Conservation (phyloP, 1,284 basidiomycete genomes). For the Sanghuangporus weigelae region DNA sequence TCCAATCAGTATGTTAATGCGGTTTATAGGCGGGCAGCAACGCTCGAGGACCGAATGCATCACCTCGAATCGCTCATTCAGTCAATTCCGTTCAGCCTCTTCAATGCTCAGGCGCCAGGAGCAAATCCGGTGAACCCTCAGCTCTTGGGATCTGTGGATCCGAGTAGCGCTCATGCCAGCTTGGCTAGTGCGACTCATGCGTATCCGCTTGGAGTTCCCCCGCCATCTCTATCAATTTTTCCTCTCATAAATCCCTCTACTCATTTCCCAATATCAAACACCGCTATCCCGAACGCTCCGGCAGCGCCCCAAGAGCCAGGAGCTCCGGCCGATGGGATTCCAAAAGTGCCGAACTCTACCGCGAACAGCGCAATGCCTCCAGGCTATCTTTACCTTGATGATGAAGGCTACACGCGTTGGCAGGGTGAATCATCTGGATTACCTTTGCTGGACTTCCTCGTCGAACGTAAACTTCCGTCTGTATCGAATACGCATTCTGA, state of each 20-base stretch:
- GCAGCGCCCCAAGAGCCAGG: constrained; percentile 8
- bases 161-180: constrained; percentile 45
- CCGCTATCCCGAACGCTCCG: constrained; percentile 22
- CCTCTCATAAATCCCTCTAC: constrained; percentile 74
- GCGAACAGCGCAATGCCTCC: constrained; percentile 53
- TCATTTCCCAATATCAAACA: constrained; percentile 54
- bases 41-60: constrained; percentile 79
- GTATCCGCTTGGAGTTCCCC: constrained; percentile 66
- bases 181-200: constrained; percentile 42
- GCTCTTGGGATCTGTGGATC: constrained; percentile 24
- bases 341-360: constrained; percentile 26
- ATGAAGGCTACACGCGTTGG: constrained; percentile 79
- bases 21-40: constrained; percentile 58
- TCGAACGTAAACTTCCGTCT: constrained; percentile 45
- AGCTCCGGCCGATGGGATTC: constrained; percentile 34
- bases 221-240: constrained; percentile 67
- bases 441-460: constrained; percentile 75
- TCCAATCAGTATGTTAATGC: not conserved
- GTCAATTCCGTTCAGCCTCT: constrained; percentile 74
- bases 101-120: constrained; percentile 34
- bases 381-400: constrained; percentile 77
- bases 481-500: constrained; percentile 32
- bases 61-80: constrained; percentile 77
- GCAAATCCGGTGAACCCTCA: constrained; percentile 26
- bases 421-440: constrained; percentile 88